Evolutionary conservation across 768 basidiomycete genomes (phyloP), one percentile per base, ranked within the genome.

Genomic region (Boletus barrowsii): DNA sequence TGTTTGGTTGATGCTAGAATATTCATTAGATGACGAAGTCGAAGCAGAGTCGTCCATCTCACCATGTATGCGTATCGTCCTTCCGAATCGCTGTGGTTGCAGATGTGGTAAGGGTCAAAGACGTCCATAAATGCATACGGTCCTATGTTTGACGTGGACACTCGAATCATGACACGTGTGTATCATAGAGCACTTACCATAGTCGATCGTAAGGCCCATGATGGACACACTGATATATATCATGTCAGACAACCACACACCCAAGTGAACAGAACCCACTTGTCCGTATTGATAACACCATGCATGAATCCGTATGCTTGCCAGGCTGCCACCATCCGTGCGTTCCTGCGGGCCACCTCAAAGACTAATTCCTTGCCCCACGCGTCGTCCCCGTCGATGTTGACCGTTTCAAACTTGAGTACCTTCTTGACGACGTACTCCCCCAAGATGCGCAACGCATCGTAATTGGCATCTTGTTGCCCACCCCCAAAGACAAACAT

Each of bases 231-330:
- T 90, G 58, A n/a, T 15, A n/a, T n/a, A n/a, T 15, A 35, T 42
- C 35, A 41, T 13, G 51, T 68, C 32, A 67, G 52, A 48, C 14
- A 14, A 14, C 33, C 13, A 10, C 33, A 35, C 33, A 35, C 5
- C 33, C 11, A 35, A 35, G 11, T 10, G 10, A 10, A 14, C 6
- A 35, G 5, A 29, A 65, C 80, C 54, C 60, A 88, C 89, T 96
- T 97, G 75, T 98, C 96, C 2, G 95, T 96, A 66, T 98, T 98
- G 62, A 99, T 93, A 36, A 99, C 96, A 0, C 93, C 93, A 65
- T 94, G 91, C 92, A 93, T 92, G 68, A 90, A 94, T 1, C 93
- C 93, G 68, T 88, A 90, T 8, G 83, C 92, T 72, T 98, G 96
- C 97, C 97, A 98, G 4, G 80, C 88, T 10, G 94, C 97, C 0